Percentiles rank a stretch among this genome's conserved stretches.
phyloP scores from a whole-genome alignment of 345 rosid genomes.

The Pistacia vera region DNA sequence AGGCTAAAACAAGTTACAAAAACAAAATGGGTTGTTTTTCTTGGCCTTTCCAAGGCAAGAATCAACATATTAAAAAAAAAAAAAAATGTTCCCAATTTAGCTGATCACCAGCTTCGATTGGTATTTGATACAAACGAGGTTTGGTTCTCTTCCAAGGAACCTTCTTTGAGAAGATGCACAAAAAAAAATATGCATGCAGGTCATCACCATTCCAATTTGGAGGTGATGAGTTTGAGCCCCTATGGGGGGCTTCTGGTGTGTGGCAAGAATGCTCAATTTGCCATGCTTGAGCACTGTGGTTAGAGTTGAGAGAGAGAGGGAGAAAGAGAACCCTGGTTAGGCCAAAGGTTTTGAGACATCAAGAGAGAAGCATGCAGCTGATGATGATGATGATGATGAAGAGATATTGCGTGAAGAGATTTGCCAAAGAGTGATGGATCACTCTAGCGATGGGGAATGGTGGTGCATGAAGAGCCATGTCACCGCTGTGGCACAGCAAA shows the following conservation, averaged over 20 bases:
- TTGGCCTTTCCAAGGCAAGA: conserved; percentile 32
- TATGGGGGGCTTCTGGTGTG: conserved; percentile 53
- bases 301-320: conserved; percentile 34
- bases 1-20: conserved; percentile 42
- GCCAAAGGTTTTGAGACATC: conserved; percentile 62
- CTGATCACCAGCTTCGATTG: conserved; percentile 47
- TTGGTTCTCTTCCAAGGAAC: conserved; percentile 51
- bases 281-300: conserved; percentile 41
- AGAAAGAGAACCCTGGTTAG: conserved; percentile 85
- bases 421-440: conserved; percentile 23
- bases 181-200: conserved; percentile 32
- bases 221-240: conserved; percentile 45
- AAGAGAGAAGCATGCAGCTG: conserved; percentile 20
- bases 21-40: conserved; percentile 21
- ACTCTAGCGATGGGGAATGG: conserved; percentile 70
- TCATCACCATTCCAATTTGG: conserved; percentile 36
- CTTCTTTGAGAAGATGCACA: conserved; percentile 45
- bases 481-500: conserved; percentile 99
- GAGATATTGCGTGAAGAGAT: conserved; percentile 17
- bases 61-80: conserved; percentile 1
- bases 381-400: conserved; percentile 9
- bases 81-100: conserved; percentile 36
- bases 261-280: conserved; percentile 47
- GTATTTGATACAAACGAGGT: conserved; percentile 26
- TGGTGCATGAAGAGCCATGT: conserved; percentile 61